Percentiles rank a stretch among this genome's conserved stretches.
These are phyloP conservation scores for Tilletia setariae DNA, from an alignment of 1,284 basidiomycete species.

Conservation along the genomic window DNA sequence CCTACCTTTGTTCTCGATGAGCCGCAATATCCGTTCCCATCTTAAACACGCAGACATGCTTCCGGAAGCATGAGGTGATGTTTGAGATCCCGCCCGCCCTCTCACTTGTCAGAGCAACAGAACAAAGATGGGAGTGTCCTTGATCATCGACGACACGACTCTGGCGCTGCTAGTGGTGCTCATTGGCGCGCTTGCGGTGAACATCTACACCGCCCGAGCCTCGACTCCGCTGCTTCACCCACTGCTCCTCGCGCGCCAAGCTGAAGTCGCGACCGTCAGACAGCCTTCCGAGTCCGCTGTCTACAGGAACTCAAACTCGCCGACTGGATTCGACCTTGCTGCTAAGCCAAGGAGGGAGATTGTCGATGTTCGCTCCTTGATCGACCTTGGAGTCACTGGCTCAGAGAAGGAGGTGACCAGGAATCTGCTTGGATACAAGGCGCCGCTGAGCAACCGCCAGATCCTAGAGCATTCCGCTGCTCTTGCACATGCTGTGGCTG, in stretches of 20 bases:
- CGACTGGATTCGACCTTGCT: constrained; percentile 48
- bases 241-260: constrained; percentile 47
- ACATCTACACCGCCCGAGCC: constrained; percentile 34
- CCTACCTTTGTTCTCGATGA: no score
- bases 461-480: neutral
- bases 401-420: constrained; percentile 17
- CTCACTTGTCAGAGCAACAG: neutral
- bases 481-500: neutral
- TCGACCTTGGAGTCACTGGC: constrained; percentile 18
- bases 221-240: constrained; percentile 50
- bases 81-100: neutral
- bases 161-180: constrained; percentile 37
- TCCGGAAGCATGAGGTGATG: neutral
- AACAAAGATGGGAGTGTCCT: constrained; percentile 33
- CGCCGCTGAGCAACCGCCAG: neutral
- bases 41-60: no score
- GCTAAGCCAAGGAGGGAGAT: constrained; percentile 34
- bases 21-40: no score
- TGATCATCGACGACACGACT: constrained; percentile 47
- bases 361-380: constrained; percentile 29
- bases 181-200: constrained; percentile 30
- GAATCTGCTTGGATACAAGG: neutral
- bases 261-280: constrained; percentile 45
- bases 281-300: constrained; percentile 43
- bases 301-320: constrained; percentile 52